Conservation (phyloP, 768 basidiomycete species). For the Phylloporus arenicola region DNA sequence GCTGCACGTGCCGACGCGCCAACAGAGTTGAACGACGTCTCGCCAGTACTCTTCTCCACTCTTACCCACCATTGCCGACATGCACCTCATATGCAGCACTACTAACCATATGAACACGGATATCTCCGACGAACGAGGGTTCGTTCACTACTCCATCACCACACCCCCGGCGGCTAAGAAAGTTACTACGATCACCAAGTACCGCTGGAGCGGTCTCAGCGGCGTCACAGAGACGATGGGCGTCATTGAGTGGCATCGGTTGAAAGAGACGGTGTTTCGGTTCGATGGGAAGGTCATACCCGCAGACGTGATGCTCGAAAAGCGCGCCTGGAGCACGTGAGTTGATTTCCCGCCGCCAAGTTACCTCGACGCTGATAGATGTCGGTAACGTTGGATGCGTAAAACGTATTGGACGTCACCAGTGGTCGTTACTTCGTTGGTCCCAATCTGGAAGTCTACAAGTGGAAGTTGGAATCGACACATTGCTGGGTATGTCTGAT, state of each 20-base stretch:
- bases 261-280: conserved; percentile 9
- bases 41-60: background rate
- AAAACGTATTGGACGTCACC: too few species aligned
- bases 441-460: conserved; percentile 27
- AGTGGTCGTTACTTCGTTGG: conserved; percentile 33
- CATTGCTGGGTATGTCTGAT: conserved; percentile 23
- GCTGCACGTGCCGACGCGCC: background rate
- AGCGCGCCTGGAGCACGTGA: conserved; percentile 16
- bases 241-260: conserved; percentile 22
- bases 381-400: background rate
- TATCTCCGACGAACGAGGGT: conserved; percentile 19
- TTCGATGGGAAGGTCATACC: conserved; percentile 13
- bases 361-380: background rate
- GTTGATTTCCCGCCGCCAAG: background rate
- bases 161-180: conserved; percentile 11
- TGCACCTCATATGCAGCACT: conserved; percentile 22
- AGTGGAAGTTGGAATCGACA: conserved; percentile 27
- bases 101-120: conserved; percentile 17
- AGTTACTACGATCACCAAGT: conserved; percentile 25
- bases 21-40: background rate
- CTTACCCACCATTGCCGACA: background rate
- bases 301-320: conserved; percentile 9
- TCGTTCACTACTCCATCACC: conserved; percentile 15
- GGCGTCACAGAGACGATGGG: conserved; percentile 19
- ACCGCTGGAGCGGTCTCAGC: conserved; percentile 12